Evolutionary conservation across 805 yeast species (phyloP), one percentile per base, ranked within the genome.

Genomic region (Barnettozyma populi): DNA sequence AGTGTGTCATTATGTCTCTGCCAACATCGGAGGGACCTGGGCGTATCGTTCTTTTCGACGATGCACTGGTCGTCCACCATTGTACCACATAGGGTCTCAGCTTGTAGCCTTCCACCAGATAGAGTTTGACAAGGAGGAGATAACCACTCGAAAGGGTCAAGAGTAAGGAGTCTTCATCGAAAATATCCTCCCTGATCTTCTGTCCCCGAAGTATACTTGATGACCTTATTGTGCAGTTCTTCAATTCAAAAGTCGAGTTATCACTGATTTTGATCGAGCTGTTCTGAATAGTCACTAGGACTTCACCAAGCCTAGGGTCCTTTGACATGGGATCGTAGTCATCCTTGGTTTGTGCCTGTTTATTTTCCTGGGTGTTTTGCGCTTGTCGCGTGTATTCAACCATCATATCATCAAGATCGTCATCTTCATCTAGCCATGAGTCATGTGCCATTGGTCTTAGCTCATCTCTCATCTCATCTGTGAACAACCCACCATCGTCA

Each of bases 11-110:
- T 18, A 74, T 52, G 3, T 61, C 55, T 27, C 50, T 52, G 5
- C 67, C 66, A 35, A 54, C 50, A 19, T 59, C 61, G 2, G 36
- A 7, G 55, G 53, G 29, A 50, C 56, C 24, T 47, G 53, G 40
- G 57, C 6, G 23, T n/a, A 25, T 6, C 48, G 23, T 58, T 61
- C 19, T 46, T 34, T 20, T 41, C 34, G 40, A 31, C 18, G 27
- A 4, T 34, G 25, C 24, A 45, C 52, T 36, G 57, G 57, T 31
- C 59, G 51, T 68, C 80, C 79, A 75, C 79, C 78, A 74, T 52
- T 75, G 79, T 0, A 75, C 76, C 9, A 72, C 70, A 50, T 68
- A 72, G 1, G 79, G 79, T 29, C 42, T 54, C 0, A 56, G 29
- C 5, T n/a, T 32, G 24, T 16, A 25, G 4, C 39, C 47, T 5